A percentile compares a stretch with the other conserved stretches of the same genome.
Evolutionary conservation across 257 asterid species (phyloP).

Genomic region (Capsicum pubescens): DNA sequence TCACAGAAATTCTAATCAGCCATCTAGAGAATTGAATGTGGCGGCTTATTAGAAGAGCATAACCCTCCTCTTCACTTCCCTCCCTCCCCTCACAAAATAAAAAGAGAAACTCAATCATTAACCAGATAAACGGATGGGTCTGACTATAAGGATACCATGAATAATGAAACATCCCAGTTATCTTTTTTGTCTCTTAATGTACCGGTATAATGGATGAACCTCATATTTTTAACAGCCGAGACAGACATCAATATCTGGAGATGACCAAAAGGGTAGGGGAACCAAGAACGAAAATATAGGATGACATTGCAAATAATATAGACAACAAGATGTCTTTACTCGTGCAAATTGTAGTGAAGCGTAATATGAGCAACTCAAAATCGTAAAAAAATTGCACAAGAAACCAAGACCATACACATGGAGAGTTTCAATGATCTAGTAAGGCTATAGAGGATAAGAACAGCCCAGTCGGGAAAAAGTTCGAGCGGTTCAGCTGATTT

Average conservation of each 20-base stretch:
- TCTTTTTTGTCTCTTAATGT: not conserved
- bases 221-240: not conserved
- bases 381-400: not conserved
- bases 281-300: conserved; percentile 1
- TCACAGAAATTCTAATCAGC: too few species aligned
- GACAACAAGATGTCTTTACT: conserved; percentile 1
- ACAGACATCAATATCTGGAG: conserved; percentile 7
- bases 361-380: not conserved
- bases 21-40: too few species aligned
- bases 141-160: not conserved
- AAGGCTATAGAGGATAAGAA: not conserved
- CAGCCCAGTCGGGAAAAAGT: not conserved
- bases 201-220: conserved; percentile 4
- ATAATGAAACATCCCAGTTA: not conserved
- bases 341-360: conserved; percentile 15
- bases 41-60: too few species aligned
- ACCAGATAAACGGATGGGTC: not conserved
- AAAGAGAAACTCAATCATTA: not conserved
- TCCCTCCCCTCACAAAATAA: not conserved
- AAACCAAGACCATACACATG: not conserved
- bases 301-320: not conserved
- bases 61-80: not conserved
- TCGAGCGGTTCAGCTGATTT: not conserved
- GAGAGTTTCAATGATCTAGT: not conserved
- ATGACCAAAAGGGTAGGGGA: not conserved